Conservation (phyloP, 345 rosid genomes). For the Mallotus nudiflorus region DNA sequence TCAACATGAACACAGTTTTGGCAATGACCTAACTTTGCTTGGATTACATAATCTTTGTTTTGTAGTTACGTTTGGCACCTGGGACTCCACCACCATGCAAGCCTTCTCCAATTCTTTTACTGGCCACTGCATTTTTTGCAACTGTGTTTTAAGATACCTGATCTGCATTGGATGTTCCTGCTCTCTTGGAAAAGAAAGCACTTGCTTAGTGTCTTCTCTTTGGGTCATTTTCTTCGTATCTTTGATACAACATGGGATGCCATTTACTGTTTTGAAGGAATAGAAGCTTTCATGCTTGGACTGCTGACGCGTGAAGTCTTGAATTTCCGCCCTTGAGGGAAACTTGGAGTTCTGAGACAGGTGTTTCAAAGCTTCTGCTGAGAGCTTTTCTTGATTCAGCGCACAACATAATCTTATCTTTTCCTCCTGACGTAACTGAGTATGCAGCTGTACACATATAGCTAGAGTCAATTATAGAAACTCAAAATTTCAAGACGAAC, state of each 20-base stretch:
- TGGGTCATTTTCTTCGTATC: background rate
- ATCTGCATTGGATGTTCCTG: slow-evolving; percentile 15
- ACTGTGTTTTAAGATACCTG: slow-evolving; percentile 21
- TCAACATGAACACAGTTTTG: slow-evolving; percentile 39
- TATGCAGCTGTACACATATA: slow-evolving; percentile 42
- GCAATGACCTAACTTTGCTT: slow-evolving; percentile 30
- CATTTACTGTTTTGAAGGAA: background rate
- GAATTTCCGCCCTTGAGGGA: slow-evolving; percentile 33
- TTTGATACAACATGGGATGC: background rate
- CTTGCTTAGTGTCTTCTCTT: slow-evolving; percentile 13
- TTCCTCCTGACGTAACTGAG: slow-evolving; percentile 30
- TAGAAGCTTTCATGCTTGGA: slow-evolving; percentile 17
- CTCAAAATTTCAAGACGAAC: background rate
- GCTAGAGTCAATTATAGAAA: background rate
- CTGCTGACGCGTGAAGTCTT: slow-evolving; percentile 35
- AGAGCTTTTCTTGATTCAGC: slow-evolving; percentile 48
- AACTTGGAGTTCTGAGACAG: slow-evolving; percentile 38
- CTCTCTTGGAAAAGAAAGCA: slow-evolving; percentile 20
- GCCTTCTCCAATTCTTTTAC: slow-evolving; percentile 30
- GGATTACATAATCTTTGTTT: slow-evolving; percentile 26
- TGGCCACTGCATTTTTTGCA: slow-evolving; percentile 29
- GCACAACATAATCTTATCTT: slow-evolving; percentile 36
- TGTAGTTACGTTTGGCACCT: slow-evolving; percentile 20
- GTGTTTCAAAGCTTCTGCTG: slow-evolving; percentile 34
- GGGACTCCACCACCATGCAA: slow-evolving; percentile 29